Percentiles rank a stretch among this genome's conserved stretches.
Evolutionary conservation across 805 yeast genomes (phyloP).

Genomic region (Candida ascalaphidarum): DNA sequence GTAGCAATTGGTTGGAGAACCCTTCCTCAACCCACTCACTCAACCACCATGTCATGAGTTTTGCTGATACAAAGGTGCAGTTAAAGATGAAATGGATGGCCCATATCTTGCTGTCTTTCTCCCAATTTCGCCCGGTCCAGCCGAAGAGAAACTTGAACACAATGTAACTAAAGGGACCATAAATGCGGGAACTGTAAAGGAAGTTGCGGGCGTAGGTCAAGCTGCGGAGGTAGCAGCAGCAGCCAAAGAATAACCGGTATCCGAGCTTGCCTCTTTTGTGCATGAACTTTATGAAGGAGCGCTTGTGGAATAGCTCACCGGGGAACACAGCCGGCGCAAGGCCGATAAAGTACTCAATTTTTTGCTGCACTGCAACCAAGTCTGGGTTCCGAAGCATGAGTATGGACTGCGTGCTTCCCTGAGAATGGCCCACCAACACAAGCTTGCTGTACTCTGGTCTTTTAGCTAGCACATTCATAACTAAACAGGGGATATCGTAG

Average conservation of each 20-base stretch:
- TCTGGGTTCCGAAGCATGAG: conserved; percentile 47
- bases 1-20: conserved; percentile 28
- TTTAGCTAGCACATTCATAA: conserved; percentile 47
- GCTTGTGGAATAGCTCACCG: conserved; percentile 61
- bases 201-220: conserved; percentile 52
- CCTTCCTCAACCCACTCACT: conserved; percentile 29
- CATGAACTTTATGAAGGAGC: conserved; percentile 54
- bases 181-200: conserved; percentile 32
- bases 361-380: conserved; percentile 31
- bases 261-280: conserved; percentile 37
- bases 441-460: conserved; percentile 37
- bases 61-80: conserved; percentile 74
- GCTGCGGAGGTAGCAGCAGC: conserved; percentile 67
- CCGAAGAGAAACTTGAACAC: conserved; percentile 84
- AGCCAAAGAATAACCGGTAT: conserved; percentile 59
- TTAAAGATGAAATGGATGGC: conserved; percentile 76
- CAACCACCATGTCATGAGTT: conserved; percentile 92
- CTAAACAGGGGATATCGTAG: conserved; percentile 67
- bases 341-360: conserved; percentile 62
- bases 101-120: conserved; percentile 50
- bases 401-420: conserved; percentile 86
- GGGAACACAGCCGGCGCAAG: conserved; percentile 91
- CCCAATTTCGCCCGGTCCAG: conserved; percentile 76
- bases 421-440: conserved; percentile 76
- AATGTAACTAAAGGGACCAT: conserved; percentile 59